A percentile compares a stretch with the other conserved stretches of the same genome.
These are phyloP conservation scores for Diaporthe helianthi DNA, from an alignment of 2,329 filamentous ascomycete genomes.

Conservation along the genomic window DNA sequence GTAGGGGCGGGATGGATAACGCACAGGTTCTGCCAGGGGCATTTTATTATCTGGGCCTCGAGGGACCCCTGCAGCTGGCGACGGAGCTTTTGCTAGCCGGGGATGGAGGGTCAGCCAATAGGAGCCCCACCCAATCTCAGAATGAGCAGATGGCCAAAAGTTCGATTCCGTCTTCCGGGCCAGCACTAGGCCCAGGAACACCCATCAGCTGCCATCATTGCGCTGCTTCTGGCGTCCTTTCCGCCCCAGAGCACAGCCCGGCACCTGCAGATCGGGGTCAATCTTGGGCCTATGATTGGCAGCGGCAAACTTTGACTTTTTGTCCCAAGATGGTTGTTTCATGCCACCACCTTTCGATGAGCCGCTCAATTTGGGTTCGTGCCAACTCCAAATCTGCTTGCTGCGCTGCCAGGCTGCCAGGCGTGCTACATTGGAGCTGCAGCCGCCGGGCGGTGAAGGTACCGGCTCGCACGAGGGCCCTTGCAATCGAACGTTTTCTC, in stretches of 20 bases:
- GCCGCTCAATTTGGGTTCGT: constrained; percentile 9
- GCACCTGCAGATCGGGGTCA: constrained; percentile 23
- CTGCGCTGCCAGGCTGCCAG: not conserved
- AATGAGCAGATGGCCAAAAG: constrained; percentile 46
- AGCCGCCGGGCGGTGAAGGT: constrained; percentile 22
- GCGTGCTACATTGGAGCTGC: not conserved
- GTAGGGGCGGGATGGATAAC: constrained; percentile 2
- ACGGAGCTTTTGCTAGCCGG: constrained; percentile 6
- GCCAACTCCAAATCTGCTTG: constrained; percentile 3
- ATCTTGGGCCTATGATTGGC: constrained; percentile 29
- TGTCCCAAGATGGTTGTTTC: not conserved
- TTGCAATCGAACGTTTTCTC: constrained; percentile 10
- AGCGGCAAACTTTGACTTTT: constrained; percentile 2
- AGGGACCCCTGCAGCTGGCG: constrained; percentile 24
- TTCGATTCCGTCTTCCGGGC: constrained; percentile 44
- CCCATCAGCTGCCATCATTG: not conserved
- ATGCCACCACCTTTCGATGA: constrained; percentile 30
- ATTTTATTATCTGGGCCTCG: constrained; percentile 25
- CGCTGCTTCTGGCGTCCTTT: not conserved
- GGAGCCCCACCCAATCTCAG: constrained; percentile 37
- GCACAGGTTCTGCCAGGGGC: constrained; percentile 22
- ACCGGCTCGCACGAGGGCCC: constrained; percentile 14
- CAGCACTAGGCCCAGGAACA: constrained; percentile 17
- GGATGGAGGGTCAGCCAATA: constrained; percentile 27
- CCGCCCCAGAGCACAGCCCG: constrained; percentile 7